phyloP scores from a whole-genome alignment of 805 yeast species.

The Clavispora carvajalis region DNA sequence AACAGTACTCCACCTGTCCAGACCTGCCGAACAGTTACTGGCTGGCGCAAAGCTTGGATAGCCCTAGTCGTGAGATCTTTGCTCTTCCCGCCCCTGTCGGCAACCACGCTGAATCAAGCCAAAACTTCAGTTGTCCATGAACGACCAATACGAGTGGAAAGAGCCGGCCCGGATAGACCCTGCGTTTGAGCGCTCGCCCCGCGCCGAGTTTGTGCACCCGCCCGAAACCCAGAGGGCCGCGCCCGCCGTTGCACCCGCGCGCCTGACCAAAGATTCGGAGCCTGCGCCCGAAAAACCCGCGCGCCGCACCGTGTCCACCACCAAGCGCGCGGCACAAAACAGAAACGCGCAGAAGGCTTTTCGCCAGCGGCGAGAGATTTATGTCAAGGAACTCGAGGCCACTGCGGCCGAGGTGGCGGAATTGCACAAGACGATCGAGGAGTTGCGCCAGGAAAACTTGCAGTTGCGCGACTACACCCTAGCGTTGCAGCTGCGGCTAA shows the following conservation, averaged over 20 bases:
- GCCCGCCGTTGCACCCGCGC: background rate
- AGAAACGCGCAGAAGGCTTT: constrained; percentile 90
- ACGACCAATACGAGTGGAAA: constrained; percentile 17
- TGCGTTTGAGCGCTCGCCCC: constrained; percentile 22
- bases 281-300: background rate
- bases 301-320: constrained; percentile 38
- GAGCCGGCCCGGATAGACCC: constrained; percentile 24
- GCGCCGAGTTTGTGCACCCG: constrained; percentile 8
- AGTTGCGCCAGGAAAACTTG: constrained; percentile 63
- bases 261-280: background rate
- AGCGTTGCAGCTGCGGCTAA: constrained; percentile 61
- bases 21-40: no score
- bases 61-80: no score
- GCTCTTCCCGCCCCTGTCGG: no score
- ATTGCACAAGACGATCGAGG: constrained; percentile 61
- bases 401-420: constrained; percentile 59
- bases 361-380: constrained; percentile 75
- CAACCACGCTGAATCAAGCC: no score
- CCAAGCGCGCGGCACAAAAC: constrained; percentile 89
- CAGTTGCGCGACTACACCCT: constrained; percentile 69
- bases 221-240: background rate
- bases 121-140: no score
- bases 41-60: no score
- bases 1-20: no score
- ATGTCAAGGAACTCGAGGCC: constrained; percentile 73